These are phyloP conservation scores for Furcasterigmium sp. DNA, from an alignment of 2,329 filamentous ascomycete species.

Conservation along the genomic window DNA sequence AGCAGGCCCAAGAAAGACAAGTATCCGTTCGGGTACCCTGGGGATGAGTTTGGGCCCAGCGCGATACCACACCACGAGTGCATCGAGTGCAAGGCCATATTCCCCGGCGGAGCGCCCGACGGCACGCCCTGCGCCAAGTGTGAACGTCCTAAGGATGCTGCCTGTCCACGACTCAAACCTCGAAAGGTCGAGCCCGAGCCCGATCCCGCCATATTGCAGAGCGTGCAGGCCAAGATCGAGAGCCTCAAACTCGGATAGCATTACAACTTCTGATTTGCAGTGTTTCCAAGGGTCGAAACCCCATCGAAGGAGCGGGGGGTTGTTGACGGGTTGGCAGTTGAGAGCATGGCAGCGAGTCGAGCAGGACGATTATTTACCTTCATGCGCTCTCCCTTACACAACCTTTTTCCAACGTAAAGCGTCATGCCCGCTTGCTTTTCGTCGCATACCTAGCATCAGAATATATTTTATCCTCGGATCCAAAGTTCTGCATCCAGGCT, in stretches of 20 bases:
- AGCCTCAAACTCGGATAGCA: slow-evolving; percentile 26
- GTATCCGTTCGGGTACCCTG: slow-evolving; percentile 65
- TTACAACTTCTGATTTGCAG: too few relatives aligned
- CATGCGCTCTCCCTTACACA: too few relatives aligned
- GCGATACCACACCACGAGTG: slow-evolving; percentile 53
- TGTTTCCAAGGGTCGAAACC: too few relatives aligned
- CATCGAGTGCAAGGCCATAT: slow-evolving; percentile 56
- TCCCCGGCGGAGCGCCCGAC: slow-evolving; percentile 42
- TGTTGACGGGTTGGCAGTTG: neutral
- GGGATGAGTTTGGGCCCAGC: slow-evolving; percentile 52
- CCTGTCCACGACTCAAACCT: slow-evolving; percentile 53
- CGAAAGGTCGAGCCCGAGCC: slow-evolving; percentile 56
- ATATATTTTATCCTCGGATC: neutral
- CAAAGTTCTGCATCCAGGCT: too few relatives aligned
- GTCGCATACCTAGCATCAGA: too few relatives aligned
- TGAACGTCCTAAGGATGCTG: slow-evolving; percentile 51
- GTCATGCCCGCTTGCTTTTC: too few relatives aligned
- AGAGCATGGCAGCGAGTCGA: neutral
- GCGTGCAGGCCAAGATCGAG: slow-evolving; percentile 51
- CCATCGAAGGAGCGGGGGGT: neutral
- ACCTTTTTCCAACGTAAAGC: too few relatives aligned
- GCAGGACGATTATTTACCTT: too few relatives aligned
- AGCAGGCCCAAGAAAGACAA: slow-evolving; percentile 60
- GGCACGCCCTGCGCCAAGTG: slow-evolving; percentile 55
- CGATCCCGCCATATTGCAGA: slow-evolving; percentile 54